Evolutionary conservation across 2,329 filamentous ascomycete species (phyloP).

Genomic region (Aspergillus oerlinghausenensis): DNA sequence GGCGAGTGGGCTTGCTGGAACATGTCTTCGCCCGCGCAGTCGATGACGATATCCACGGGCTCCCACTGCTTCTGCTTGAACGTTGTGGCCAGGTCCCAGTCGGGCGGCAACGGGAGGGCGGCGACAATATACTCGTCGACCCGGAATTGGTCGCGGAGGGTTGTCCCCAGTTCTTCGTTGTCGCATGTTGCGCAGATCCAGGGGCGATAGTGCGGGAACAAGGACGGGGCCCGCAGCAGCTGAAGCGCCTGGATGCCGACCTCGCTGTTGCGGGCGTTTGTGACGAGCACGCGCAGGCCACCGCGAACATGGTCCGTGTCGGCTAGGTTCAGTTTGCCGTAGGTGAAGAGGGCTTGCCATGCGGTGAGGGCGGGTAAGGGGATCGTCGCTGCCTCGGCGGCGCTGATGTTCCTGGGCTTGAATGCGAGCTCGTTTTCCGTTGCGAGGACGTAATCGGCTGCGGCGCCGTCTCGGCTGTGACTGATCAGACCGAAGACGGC

Average conservation of each 20-base stretch:
- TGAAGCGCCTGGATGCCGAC: constrained; percentile 36
- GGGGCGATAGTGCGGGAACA: constrained; percentile 27
- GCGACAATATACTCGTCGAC: constrained; percentile 34
- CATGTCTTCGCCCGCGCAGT: constrained; percentile 33
- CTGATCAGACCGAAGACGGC: constrained; percentile 37
- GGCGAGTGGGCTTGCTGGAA: constrained; percentile 32
- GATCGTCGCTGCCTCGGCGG: constrained; percentile 33
- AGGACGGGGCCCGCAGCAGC: constrained; percentile 30
- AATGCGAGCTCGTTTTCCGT: constrained; percentile 35
- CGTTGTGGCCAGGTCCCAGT: constrained; percentile 27
- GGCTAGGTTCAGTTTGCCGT: constrained; percentile 30
- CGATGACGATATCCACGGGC: constrained; percentile 39
- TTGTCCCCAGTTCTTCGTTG: constrained; percentile 20
- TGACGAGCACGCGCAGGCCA: constrained; percentile 33
- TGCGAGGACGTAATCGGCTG: constrained; percentile 38
- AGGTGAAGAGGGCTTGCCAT: constrained; percentile 39
- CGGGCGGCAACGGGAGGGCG: constrained; percentile 19
- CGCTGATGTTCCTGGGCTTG: constrained; percentile 34
- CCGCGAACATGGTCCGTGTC: constrained; percentile 8
- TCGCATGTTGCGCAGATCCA: constrained; percentile 38
- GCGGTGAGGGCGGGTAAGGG: constrained; percentile 38
- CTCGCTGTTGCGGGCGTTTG: constrained; percentile 33
- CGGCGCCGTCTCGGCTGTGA: constrained; percentile 36
- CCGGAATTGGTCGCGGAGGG: constrained; percentile 23
- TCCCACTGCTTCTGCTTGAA: constrained; percentile 30